phyloP scores from a whole-genome alignment of 2,329 filamentous ascomycete genomes.

The Diaporthe velutina region DNA sequence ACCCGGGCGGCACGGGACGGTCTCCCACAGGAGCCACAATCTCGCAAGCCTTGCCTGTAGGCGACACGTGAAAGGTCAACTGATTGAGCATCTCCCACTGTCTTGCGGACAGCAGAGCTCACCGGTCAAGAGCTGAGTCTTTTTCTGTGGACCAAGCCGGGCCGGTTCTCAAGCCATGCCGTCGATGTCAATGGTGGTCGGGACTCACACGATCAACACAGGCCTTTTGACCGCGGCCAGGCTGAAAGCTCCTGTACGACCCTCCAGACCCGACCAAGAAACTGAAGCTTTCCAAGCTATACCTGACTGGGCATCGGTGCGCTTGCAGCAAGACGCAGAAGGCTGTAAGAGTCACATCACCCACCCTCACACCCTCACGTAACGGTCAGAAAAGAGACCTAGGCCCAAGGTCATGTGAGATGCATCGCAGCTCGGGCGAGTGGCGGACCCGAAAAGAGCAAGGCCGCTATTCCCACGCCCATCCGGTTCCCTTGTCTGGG shows the following conservation, averaged over 20 bases:
- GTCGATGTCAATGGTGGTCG: background rate
- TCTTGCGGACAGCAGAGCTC: slow-evolving; percentile 1
- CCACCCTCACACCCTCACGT: slow-evolving; percentile 1
- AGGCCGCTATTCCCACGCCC: slow-evolving; percentile 23
- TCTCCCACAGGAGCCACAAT: background rate
- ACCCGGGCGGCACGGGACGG: slow-evolving; percentile 11
- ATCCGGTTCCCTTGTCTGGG: background rate
- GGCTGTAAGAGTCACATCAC: slow-evolving; percentile 22
- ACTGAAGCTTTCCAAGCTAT: slow-evolving; percentile 26
- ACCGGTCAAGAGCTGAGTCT: slow-evolving; percentile 1
- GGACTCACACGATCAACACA: background rate
- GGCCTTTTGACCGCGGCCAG: slow-evolving; percentile 16
- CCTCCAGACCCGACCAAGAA: slow-evolving; percentile 11
- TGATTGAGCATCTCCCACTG: slow-evolving; percentile 8
- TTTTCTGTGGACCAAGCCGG: background rate
- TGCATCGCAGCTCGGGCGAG: slow-evolving; percentile 27
- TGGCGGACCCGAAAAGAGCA: slow-evolving; percentile 16
- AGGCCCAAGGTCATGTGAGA: slow-evolving; percentile 26
- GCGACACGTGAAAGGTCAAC: slow-evolving; percentile 14
- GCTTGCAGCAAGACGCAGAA: slow-evolving; percentile 20
- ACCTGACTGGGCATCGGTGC: slow-evolving; percentile 14
- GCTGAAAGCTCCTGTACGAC: slow-evolving; percentile 20
- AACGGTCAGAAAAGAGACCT: slow-evolving; percentile 6
- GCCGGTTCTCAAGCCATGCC: slow-evolving; percentile 10
- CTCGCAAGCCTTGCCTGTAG: slow-evolving; percentile 3